These are phyloP conservation scores for Stachybotrys echinatus DNA, from an alignment of 2,329 filamentous ascomycete genomes.

Conservation along the genomic window DNA sequence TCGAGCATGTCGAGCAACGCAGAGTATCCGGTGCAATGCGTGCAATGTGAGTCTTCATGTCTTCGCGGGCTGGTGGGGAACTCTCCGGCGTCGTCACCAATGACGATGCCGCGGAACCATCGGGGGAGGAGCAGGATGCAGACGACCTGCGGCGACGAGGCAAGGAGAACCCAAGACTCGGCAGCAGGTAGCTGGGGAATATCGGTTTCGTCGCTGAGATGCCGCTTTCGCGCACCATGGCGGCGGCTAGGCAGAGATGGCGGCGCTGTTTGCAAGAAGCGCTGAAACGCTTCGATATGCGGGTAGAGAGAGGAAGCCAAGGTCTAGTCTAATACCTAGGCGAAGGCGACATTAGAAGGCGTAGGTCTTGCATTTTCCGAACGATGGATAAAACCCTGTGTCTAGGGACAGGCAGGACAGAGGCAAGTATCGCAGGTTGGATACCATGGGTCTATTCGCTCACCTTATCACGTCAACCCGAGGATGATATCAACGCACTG, in stretches of 20 bases:
- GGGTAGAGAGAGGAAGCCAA: too few relatives aligned
- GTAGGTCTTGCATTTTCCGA: neutral
- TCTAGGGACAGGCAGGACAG: neutral
- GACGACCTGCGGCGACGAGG: constrained; percentile 33
- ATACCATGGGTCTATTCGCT: neutral
- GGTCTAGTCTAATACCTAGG: neutral
- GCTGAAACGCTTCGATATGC: too few relatives aligned
- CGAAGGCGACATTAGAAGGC: neutral
- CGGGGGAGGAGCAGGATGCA: constrained; percentile 25
- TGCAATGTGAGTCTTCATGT: constrained; percentile 24
- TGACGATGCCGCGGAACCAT: constrained; percentile 19
- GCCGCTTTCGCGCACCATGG: constrained; percentile 29
- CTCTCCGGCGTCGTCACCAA: constrained; percentile 19
- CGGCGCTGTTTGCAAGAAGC: too few relatives aligned
- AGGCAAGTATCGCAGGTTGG: neutral
- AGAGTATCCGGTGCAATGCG: constrained; percentile 48
- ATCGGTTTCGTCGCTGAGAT: constrained; percentile 36
- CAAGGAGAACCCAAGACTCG: constrained; percentile 44
- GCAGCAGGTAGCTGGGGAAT: constrained; percentile 48
- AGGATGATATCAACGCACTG: too few relatives aligned
- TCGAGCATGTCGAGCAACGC: constrained; percentile 52
- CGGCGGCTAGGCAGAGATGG: neutral
- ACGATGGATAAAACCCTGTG: neutral
- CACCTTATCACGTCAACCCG: neutral
- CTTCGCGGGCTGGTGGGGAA: constrained; percentile 14